These are phyloP conservation scores for Byssothecium circinans DNA, from an alignment of 2,329 filamentous ascomycete genomes.

Conservation along the genomic window DNA sequence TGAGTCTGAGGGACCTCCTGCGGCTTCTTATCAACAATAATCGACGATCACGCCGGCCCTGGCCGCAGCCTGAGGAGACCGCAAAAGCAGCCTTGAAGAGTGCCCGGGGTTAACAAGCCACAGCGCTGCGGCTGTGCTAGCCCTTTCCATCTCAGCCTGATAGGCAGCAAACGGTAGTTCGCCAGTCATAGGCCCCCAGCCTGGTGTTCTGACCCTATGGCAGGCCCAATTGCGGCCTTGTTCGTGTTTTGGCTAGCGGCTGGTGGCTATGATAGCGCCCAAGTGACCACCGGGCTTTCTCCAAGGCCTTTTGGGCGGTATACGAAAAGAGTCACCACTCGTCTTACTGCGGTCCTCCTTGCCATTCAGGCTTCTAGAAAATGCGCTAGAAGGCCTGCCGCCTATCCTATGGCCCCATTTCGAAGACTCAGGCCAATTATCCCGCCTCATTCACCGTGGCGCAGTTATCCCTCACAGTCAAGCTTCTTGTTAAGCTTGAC, in stretches of 20 bases:
- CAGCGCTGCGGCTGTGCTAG: slow-evolving; percentile 31
- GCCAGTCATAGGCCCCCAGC: slow-evolving; percentile 19
- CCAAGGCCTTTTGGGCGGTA: slow-evolving; percentile 21
- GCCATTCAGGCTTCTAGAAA: slow-evolving; percentile 21
- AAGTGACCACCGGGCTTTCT: slow-evolving; percentile 14
- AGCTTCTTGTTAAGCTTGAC: slow-evolving; percentile 17
- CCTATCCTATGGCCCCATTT: slow-evolving; percentile 31
- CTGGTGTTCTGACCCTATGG: slow-evolving; percentile 29
- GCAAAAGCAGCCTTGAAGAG: slow-evolving; percentile 30
- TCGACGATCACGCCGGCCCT: slow-evolving; percentile 6
- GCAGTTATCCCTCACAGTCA: slow-evolving; percentile 22
- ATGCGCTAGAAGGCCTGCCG: slow-evolving; percentile 29
- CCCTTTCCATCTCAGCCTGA: slow-evolving; percentile 20
- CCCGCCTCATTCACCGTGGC: slow-evolving; percentile 22
- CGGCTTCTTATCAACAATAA: slow-evolving; percentile 31
- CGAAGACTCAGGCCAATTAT: slow-evolving; percentile 26
- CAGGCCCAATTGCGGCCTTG: slow-evolving; percentile 21
- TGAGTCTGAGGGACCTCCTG: slow-evolving; percentile 23
- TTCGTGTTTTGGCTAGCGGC: slow-evolving; percentile 21
- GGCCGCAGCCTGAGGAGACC: slow-evolving; percentile 7
- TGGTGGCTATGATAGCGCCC: slow-evolving; percentile 28
- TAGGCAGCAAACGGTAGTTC: slow-evolving; percentile 37
- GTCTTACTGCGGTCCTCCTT: slow-evolving; percentile 13
- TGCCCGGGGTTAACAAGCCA: slow-evolving; percentile 20
- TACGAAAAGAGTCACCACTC: slow-evolving; percentile 32